These are phyloP conservation scores for Gossypium longicalyx DNA, from an alignment of 345 rosid species.

Conservation along the genomic window DNA sequence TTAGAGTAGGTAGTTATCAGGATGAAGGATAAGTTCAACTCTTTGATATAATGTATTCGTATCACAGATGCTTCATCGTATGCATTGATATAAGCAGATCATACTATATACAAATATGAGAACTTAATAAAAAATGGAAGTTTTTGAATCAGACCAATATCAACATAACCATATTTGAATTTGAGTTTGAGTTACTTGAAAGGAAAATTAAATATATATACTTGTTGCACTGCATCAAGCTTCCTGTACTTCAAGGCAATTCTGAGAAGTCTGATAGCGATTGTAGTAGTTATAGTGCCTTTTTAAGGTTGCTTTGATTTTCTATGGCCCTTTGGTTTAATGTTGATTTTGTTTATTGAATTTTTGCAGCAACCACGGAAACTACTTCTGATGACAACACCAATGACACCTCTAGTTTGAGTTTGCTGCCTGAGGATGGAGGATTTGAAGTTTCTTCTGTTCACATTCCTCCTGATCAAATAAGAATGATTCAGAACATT, in stretches of 20 bases:
- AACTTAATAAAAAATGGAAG: neutral
- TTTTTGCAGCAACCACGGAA: constrained; percentile 27
- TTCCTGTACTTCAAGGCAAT: neutral
- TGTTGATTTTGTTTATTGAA: constrained; percentile 6
- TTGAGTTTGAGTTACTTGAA: neutral
- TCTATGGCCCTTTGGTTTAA: neutral
- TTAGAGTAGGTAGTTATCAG: neutral
- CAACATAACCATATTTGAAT: neutral
- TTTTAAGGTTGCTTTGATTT: neutral
- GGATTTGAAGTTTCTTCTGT: constrained; percentile 50
- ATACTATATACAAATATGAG: neutral
- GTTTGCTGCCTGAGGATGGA: constrained; percentile 40
- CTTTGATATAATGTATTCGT: neutral
- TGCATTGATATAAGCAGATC: neutral
- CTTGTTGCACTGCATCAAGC: neutral
- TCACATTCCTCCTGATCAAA: constrained; percentile 77
- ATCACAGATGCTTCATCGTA: neutral
- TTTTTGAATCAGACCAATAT: neutral
- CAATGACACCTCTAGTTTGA: constrained; percentile 33
- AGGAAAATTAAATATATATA: neutral
- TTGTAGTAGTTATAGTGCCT: neutral
- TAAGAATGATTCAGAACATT: constrained; percentile 70
- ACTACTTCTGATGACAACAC: constrained; percentile 28
- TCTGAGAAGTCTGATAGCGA: neutral
- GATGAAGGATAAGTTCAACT: neutral